Evolutionary conservation across 495 filamentous ascomycete species (phyloP), one percentile per base, ranked within the genome.

Genomic region (Penicillium antarcticum): DNA sequence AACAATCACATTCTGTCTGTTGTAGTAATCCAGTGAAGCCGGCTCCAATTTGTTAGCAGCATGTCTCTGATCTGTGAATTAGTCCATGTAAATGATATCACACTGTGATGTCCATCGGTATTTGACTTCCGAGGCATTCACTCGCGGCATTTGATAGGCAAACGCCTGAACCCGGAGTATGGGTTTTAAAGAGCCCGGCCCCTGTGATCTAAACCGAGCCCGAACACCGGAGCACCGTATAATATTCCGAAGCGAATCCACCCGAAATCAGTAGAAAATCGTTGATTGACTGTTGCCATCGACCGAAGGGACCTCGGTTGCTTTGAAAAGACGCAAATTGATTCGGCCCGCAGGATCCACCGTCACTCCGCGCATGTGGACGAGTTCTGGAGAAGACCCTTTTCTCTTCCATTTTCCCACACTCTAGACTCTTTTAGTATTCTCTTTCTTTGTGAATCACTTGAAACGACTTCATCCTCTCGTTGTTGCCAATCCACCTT

Each of bases 281-380:
- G 16, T n/a, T 11, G 19, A n/a, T n/a, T 42, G 24, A 34, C 24
- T 44, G 29, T 23, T 41, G 37, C 48, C 18, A 16, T 48, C 31
- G 47, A 33, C 54, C 45, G 48, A 59, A 63, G 48, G 53, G 53
- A 70, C 67, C 67, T 70, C 68, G 68, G 68, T 54, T 63, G 53
- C 45, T 52, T 49, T 38, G 47, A 61, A 52, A 55, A 45, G 48
- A 45, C 57, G 49, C 50, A 47, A 46, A 46, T 36, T 64, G 58
- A 62, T 60, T 69, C 58, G 55, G 50, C 49, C 61, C 61, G 66
- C 54, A 8, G 64, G 68, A 63, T 69, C 69, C 69, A 73, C 68
- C 17, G 24, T 46, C 14, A 24, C 44, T 59, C 51, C 56, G 51
- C 17, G 51, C 64, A 70, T 70, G 67, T 70, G 63, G 55, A 40